Evolutionary conservation across 768 basidiomycete genomes (phyloP), one percentile per base, ranked within the genome.

Genomic region (Kwoniella dendrophila): DNA sequence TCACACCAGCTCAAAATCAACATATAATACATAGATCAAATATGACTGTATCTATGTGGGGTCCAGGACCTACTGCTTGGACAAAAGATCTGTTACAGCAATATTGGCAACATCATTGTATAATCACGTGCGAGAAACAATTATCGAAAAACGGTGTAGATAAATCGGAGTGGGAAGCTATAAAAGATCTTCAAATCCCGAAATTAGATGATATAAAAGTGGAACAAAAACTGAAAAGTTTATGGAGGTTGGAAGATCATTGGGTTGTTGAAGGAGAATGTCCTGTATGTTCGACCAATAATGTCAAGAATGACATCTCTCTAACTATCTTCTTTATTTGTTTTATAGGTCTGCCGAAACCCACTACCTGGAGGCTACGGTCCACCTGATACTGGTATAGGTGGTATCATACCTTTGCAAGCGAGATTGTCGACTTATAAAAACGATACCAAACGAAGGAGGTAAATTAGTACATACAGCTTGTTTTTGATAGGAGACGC

Each of bases 221-320:
- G 10, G 63, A 62, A 24, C 45, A 70, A 44, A 60, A 67, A 33
- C 36, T 75, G 7, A 70, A 61, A 36, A 69, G 73, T 1, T 52
- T 75, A 30, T 75, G 73, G 73, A 70, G 63, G 59, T 43, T 75
- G 2, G 64, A 68, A 11, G 65, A 64, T 12, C 11, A 24, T 32
- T 66, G 56, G 54, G 61, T 72, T 11, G 62, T 75, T 10, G 73
- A 75, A 45, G 73, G 73, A 7, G 73, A 75, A 58, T 75, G 73
- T 69, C 73, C 73, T 26, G 73, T 75, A 48, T 63, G 73, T 71
- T 10, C 10, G 45, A 24, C 20, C 26, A 29, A 11, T 38, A 11
- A 10, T 40, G 18, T 34, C 22, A 24, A 7, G n/a, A 3, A 34
- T 34, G 33, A n/a, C 51, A 8, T 38, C 12, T 12, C 32, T 12